phyloP scores from a whole-genome alignment of 768 basidiomycete species.

The Asterophora lycoperdoides region DNA sequence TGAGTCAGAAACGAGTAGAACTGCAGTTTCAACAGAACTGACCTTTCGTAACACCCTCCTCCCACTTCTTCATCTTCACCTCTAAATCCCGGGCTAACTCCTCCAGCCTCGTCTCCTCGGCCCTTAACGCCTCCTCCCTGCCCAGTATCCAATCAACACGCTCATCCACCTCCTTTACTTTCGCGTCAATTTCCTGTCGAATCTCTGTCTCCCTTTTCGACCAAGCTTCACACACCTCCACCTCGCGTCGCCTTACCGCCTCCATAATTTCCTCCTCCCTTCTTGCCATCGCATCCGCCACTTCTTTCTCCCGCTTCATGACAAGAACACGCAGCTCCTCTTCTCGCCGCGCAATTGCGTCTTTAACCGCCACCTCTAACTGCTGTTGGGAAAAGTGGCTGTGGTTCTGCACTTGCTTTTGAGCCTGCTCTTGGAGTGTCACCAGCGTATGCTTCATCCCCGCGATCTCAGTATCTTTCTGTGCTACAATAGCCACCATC shows the following conservation, averaged over 20 bases:
- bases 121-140: conserved; percentile 50
- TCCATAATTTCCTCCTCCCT: conserved; percentile 72
- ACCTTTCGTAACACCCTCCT: conserved; percentile 29
- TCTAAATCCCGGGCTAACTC: conserved; percentile 47
- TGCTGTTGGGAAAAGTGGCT: conserved; percentile 30
- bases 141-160: conserved; percentile 45
- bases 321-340: conserved; percentile 65
- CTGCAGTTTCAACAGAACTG: background rate
- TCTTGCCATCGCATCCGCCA: conserved; percentile 56
- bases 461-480: conserved; percentile 60
- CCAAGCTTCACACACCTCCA: conserved; percentile 62
- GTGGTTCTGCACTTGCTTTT: conserved; percentile 20
- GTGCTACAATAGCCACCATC: conserved; percentile 39
- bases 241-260: conserved; percentile 60
- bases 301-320: conserved; percentile 65
- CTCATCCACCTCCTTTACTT: conserved; percentile 45
- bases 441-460: conserved; percentile 43
- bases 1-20: background rate
- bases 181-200: conserved; percentile 45
- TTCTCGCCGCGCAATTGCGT: conserved; percentile 59
- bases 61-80: conserved; percentile 41
- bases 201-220: conserved; percentile 46
- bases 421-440: conserved; percentile 31
- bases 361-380: conserved; percentile 45
- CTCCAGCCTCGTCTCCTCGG: conserved; percentile 47